Evolutionary conservation across 169 alveolate genomes (phyloP).

Genomic region (Plasmodium inui): DNA sequence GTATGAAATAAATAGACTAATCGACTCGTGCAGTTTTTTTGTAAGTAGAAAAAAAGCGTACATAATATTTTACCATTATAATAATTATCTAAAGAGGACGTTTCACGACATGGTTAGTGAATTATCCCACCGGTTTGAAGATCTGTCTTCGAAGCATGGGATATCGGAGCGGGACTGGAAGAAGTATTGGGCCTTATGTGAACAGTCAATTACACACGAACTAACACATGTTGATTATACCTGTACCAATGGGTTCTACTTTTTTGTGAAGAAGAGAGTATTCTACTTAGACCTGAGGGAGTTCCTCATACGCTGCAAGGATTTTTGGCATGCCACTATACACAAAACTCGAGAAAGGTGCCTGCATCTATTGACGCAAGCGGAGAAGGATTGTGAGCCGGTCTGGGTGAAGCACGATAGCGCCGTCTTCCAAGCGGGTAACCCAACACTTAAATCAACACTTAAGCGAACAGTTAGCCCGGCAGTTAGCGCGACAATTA

Average conservation of each 20-base stretch:
- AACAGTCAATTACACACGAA: background rate
- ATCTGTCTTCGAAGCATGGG: background rate
- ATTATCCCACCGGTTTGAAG: background rate
- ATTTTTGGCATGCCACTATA: background rate
- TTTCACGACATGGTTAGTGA: background rate
- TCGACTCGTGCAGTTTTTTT: background rate
- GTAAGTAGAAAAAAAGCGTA: constrained; percentile 6
- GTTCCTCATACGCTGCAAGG: constrained; percentile 3
- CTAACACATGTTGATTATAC: background rate
- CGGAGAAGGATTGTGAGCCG: background rate
- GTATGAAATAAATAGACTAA: background rate
- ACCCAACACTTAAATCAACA: background rate
- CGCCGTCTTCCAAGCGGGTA: background rate
- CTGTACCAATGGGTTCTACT: background rate
- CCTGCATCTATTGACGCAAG: background rate
- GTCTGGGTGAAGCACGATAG: background rate
- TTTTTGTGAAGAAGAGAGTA: background rate
- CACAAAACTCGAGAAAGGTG: background rate
- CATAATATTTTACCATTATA: constrained; percentile 9
- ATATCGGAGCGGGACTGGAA: background rate
- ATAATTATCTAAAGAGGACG: background rate
- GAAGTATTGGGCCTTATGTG: background rate
- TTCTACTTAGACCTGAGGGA: background rate
- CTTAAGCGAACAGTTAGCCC: no score
- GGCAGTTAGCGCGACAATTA: background rate